Conservation (phyloP, 768 basidiomycete genomes). For the Suillus bovinus region DNA sequence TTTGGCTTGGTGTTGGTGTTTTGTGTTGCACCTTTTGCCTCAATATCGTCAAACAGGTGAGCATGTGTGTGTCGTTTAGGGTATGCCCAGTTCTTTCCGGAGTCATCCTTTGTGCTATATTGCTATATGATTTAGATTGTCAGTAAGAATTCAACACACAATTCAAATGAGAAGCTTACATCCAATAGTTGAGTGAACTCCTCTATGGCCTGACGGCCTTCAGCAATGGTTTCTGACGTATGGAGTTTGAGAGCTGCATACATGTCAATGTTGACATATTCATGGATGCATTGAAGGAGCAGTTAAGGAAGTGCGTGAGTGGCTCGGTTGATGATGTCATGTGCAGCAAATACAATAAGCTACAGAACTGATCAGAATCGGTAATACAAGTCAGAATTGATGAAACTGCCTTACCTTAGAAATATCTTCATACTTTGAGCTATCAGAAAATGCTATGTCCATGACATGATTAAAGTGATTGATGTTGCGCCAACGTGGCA, state of each 20-base stretch:
- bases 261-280: conserved; percentile 34
- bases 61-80: no score
- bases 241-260: conserved; percentile 33
- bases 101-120: no score
- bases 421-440: no score
- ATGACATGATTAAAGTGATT: no score
- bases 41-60: no score
- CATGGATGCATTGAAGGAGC: conserved; percentile 30
- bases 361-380: conserved; percentile 8
- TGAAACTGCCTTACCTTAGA: conserved; percentile 28
- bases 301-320: conserved; percentile 19
- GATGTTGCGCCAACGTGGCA: no score
- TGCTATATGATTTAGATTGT: no score
- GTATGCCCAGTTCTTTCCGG: no score
- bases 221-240: conserved; percentile 22
- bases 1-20: conserved; percentile 36
- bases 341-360: conserved; percentile 31
- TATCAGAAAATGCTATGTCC: no score
- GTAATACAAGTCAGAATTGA: not conserved
- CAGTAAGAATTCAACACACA: not conserved
- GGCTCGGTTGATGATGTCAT: conserved; percentile 16
- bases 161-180: conserved; percentile 16
- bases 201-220: conserved; percentile 20
- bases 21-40: conserved; percentile 31
- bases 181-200: conserved; percentile 22